Conservation (phyloP, 257 asterid genomes). For the Handroanthus guayacan region DNA sequence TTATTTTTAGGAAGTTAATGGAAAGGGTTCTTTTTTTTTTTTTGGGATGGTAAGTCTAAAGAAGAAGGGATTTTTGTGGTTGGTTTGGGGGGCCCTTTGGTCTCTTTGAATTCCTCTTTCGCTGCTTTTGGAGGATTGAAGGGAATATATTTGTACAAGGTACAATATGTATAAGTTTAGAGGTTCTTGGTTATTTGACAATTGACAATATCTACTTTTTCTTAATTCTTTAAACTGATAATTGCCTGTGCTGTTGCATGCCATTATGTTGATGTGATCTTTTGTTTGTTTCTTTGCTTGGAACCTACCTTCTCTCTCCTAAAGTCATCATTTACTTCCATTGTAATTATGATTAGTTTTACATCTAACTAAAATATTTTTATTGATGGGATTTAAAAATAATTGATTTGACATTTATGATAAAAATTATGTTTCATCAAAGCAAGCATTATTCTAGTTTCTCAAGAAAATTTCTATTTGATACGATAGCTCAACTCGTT, state of each 20-base stretch:
- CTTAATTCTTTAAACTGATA: not conserved
- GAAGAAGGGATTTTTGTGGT: not conserved
- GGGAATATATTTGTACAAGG: not conserved
- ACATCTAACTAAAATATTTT: too few relatives aligned
- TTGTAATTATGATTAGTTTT: too few relatives aligned
- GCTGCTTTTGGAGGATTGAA: not conserved
- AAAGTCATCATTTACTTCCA: too few relatives aligned
- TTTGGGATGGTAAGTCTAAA: not conserved
- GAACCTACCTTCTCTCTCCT: not conserved
- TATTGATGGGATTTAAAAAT: too few relatives aligned
- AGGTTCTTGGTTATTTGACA: too few relatives aligned
- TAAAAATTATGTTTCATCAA: too few relatives aligned
- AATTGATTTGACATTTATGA: too few relatives aligned
- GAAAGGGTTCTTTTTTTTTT: not conserved
- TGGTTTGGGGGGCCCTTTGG: not conserved
- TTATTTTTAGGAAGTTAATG: slow-evolving; percentile 1
- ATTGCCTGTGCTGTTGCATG: not conserved
- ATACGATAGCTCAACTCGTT: too few relatives aligned
- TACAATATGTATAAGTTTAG: not conserved
- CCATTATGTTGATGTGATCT: not conserved
- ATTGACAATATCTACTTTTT: too few relatives aligned
- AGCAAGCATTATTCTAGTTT: too few relatives aligned
- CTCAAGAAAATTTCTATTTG: too few relatives aligned
- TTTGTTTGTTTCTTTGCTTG: not conserved
- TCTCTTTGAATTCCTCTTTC: not conserved